Percentiles rank a stretch among this genome's conserved stretches.
Conservation (phyloP, 768 basidiomycete species). For the Boletales sp. region DNA sequence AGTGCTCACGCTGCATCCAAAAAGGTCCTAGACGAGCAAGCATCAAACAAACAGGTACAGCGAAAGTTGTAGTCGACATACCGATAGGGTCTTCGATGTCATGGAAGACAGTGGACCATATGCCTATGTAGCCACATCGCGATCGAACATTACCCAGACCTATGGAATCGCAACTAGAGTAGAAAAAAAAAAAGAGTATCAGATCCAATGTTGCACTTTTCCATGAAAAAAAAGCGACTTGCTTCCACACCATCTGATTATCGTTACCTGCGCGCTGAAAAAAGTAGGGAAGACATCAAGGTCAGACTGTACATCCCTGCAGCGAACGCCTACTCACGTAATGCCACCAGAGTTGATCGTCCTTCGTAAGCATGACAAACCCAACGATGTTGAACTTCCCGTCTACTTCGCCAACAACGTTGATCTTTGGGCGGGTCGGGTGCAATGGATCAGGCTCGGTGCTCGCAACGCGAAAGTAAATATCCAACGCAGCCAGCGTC, state of each 20-base stretch:
- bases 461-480: slow-evolving; percentile 42
- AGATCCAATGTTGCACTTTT: background rate
- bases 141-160: slow-evolving; percentile 62
- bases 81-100: slow-evolving; percentile 48
- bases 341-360: slow-evolving; percentile 59
- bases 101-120: slow-evolving; percentile 49
- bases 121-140: slow-evolving; percentile 52
- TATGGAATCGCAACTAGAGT: slow-evolving; percentile 53
- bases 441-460: slow-evolving; percentile 44
- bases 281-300: slow-evolving; percentile 4
- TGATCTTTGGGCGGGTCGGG: slow-evolving; percentile 50
- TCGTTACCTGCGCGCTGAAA: slow-evolving; percentile 49
- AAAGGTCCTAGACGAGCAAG: too few species aligned
- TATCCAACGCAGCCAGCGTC: slow-evolving; percentile 45
- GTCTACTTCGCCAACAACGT: slow-evolving; percentile 52
- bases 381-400: slow-evolving; percentile 50
- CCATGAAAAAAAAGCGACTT: slow-evolving; percentile 10
- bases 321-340: slow-evolving; percentile 42
- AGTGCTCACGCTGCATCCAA: too few species aligned
- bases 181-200: background rate
- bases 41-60: too few species aligned
- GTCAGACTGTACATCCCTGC: background rate
- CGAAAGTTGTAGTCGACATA: slow-evolving; percentile 10
- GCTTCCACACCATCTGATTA: slow-evolving; percentile 57
- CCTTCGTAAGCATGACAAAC: slow-evolving; percentile 50